These are phyloP conservation scores for Grosmannia penicillata DNA, from an alignment of 2,329 filamentous ascomycete genomes.

Conservation along the genomic window DNA sequence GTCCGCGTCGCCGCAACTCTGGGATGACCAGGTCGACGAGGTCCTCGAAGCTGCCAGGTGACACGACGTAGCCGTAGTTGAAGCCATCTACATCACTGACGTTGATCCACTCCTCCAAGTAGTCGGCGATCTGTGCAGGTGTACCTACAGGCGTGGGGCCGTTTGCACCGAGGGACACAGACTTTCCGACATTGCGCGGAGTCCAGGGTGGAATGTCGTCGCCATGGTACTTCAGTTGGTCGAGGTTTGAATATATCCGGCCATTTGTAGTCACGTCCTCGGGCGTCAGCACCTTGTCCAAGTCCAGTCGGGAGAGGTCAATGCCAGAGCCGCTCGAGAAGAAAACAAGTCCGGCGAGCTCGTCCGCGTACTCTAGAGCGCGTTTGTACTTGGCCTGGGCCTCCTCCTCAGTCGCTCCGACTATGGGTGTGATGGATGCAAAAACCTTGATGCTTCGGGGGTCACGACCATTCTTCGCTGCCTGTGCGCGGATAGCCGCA, in stretches of 20 bases:
- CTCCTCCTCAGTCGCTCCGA: slow-evolving; percentile 11
- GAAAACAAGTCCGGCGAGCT: slow-evolving; percentile 11
- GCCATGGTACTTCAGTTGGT: neutral
- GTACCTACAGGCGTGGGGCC: slow-evolving; percentile 38
- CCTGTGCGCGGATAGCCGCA: neutral
- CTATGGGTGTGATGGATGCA: slow-evolving; percentile 9
- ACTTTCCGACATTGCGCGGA: slow-evolving; percentile 6
- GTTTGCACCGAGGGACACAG: slow-evolving; percentile 8
- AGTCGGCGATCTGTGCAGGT: slow-evolving; percentile 47
- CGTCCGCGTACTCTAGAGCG: slow-evolving; percentile 8
- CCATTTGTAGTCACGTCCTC: slow-evolving; percentile 23
- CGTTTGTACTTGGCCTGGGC: slow-evolving; percentile 12
- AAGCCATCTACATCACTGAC: slow-evolving; percentile 62
- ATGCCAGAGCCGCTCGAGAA: slow-evolving; percentile 8
- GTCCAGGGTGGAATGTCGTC: slow-evolving; percentile 3
- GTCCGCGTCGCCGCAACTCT: slow-evolving; percentile 5
- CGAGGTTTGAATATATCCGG: slow-evolving; percentile 14
- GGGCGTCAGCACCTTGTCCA: slow-evolving; percentile 14
- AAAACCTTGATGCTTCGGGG: slow-evolving; percentile 11
- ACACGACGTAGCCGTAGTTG: slow-evolving; percentile 26
- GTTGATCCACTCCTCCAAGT: slow-evolving; percentile 49
- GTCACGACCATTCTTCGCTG: slow-evolving; percentile 7
- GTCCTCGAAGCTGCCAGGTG: slow-evolving; percentile 9
- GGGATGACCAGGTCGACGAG: slow-evolving; percentile 7
- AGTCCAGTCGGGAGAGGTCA: slow-evolving; percentile 17